These are phyloP conservation scores for Sequoiadendron giganteum DNA, from an alignment of 75 land plant species.

Conservation along the genomic window DNA sequence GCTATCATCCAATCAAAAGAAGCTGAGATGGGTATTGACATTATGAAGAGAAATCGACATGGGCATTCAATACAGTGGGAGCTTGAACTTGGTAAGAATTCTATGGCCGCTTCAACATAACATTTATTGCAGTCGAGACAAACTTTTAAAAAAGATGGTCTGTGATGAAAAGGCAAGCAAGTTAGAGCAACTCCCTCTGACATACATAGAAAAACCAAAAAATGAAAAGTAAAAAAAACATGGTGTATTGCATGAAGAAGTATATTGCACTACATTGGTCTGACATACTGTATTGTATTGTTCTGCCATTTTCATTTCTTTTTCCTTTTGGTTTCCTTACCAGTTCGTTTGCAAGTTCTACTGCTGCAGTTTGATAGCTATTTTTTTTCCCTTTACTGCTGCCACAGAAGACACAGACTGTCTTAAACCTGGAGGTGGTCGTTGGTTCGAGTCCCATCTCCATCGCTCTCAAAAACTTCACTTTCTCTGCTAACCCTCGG, in stretches of 20 bases:
- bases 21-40: not conserved
- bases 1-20: too few relatives aligned
- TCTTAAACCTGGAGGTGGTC: constrained; percentile 28
- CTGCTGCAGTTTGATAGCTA: constrained; percentile 49
- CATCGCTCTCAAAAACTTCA: constrained; percentile 3
- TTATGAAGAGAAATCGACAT: not conserved
- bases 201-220: not conserved
- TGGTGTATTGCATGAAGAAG: not conserved
- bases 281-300: constrained; percentile 24
- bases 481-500: not conserved
- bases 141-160: not conserved
- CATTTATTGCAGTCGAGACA: not conserved
- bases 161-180: not conserved
- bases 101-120: not conserved
- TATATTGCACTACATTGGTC: not conserved
- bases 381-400: constrained; percentile 57
- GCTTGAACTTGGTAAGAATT: not conserved
- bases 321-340: constrained; percentile 3
- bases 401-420: constrained; percentile 62
- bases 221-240: too few relatives aligned
- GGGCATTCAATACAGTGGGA: not conserved
- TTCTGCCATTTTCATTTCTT: not conserved
- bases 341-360: constrained; percentile 53
- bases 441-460: not conserved
- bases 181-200: not conserved